These are phyloP conservation scores for Suillus alpinus DNA, from an alignment of 768 basidiomycete genomes.

Conservation along the genomic window DNA sequence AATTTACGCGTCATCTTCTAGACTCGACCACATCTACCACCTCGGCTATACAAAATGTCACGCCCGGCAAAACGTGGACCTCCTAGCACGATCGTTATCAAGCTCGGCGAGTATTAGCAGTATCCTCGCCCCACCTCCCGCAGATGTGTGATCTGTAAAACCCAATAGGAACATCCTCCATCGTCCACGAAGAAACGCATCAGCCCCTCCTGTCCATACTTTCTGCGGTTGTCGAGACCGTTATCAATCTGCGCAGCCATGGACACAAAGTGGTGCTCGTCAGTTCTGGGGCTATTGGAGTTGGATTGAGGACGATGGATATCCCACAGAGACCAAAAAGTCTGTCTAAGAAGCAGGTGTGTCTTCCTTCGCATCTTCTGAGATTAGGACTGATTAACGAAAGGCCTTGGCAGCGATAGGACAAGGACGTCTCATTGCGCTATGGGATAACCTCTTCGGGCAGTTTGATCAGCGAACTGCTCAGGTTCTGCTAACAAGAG, in stretches of 20 bases:
- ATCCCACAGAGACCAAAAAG: conserved; percentile 77
- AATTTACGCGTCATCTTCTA: not conserved
- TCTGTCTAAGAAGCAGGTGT: conserved; percentile 87
- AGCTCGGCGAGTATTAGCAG: conserved; percentile 59
- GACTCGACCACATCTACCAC: not conserved
- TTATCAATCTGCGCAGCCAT: conserved; percentile 66
- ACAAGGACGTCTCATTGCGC: conserved; percentile 91
- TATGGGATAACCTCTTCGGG: conserved; percentile 96
- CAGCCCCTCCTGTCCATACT: conserved; percentile 88
- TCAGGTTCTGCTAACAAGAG: conserved; percentile 89
- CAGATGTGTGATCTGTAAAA: conserved; percentile 13
- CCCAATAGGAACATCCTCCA: conserved; percentile 80
- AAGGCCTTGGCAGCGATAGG: conserved; percentile 96
- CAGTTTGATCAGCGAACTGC: conserved; percentile 95
- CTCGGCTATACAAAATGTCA: conserved; percentile 12
- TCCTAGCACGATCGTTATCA: conserved; percentile 78
- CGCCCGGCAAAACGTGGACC: conserved; percentile 22
- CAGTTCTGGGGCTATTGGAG: conserved; percentile 96
- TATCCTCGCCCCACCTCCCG: conserved; percentile 5
- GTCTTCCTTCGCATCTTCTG: conserved; percentile 18
- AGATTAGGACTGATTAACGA: conserved; percentile 20
- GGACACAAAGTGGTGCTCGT: conserved; percentile 96
- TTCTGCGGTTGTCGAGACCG: conserved; percentile 90
- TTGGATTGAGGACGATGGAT: conserved; percentile 91
- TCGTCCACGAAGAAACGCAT: conserved; percentile 92